Evolutionary conservation across 2,329 filamentous ascomycete species (phyloP), one percentile per base, ranked within the genome.

Genomic region (Magnaporthiopsis incrustans): DNA sequence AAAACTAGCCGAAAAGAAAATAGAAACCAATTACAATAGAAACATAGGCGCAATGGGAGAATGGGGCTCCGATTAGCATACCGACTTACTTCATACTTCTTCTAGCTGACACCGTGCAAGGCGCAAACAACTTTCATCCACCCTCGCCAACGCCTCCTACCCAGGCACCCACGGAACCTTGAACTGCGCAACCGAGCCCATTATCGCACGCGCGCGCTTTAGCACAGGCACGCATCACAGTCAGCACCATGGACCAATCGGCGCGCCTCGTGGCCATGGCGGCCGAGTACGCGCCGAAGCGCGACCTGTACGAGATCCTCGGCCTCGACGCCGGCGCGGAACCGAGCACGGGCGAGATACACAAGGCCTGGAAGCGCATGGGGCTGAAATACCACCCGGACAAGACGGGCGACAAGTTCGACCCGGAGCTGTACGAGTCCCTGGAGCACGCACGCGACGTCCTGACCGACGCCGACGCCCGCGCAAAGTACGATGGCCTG

Each of bases 331-430:
- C 86, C 26, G 82, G 87, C 25, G 11, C 33, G 33, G 33, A 30
- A 30, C 85, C 88, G 0, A 77, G 82, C 26, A 88, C 89, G 64
- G 78, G 85, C n/a, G 89, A 92, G 67, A 89, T 96, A 71, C 88
- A 91, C 67, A 87, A 89, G 69, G 92, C 91, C 59, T 97, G 94
- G 81, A 86, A 92, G 70, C 88, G 89, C 35, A 92, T 92, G 4
- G 73, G 73, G 2, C 81, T 97, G n/a, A 92, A 91, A 72, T 92
- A 93, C 79, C 94, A 98, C 75, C 94, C 94, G 1, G 94, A 98
- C 82, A 97, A 97, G 78, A 88, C 93, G 64, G 85, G 88, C 67
- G 86, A 85, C 63, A 79, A 82, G 53, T 91, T 89, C 70, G 91
- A 95, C 69, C 82, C 91, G 59, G 87, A 88, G 64, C 90, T 90